phyloP scores from a whole-genome alignment of 208 protist genomes.

The Leishmania aethiopica region DNA sequence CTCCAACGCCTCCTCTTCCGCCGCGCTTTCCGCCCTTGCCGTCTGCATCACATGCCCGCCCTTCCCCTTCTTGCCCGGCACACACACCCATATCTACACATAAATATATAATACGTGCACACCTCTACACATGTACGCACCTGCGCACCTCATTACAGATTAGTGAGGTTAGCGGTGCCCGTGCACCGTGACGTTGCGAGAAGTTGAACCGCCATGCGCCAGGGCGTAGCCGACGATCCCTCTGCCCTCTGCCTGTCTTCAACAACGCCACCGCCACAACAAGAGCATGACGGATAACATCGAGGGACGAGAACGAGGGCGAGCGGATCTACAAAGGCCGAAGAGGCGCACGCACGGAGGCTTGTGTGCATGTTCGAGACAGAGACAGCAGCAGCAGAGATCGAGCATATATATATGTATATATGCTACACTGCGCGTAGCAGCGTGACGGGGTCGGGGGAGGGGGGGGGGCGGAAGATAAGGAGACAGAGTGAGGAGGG shows the following conservation, averaged over 20 bases:
- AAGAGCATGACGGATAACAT: neutral
- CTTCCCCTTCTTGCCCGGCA: neutral
- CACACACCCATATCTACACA: neutral
- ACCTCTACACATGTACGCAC: neutral
- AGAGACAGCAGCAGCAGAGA: too few relatives aligned
- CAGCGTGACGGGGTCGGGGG: neutral
- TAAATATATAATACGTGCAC: neutral
- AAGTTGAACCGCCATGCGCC: neutral
- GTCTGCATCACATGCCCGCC: neutral
- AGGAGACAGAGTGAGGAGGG: too few relatives aligned
- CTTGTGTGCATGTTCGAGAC: too few relatives aligned
- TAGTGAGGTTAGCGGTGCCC: neutral
- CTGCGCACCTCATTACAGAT: neutral
- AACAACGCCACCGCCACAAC: neutral
- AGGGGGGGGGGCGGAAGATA: too few relatives aligned
- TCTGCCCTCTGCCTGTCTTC: neutral
- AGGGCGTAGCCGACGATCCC: neutral
- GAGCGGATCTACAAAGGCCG: neutral
- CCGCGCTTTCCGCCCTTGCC: neutral
- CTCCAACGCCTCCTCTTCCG: neutral
- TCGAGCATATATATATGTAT: too few relatives aligned
- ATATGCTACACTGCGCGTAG: neutral
- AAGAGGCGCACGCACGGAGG: too few relatives aligned
- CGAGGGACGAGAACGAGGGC: too few relatives aligned
- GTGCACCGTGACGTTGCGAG: neutral